These are phyloP conservation scores for Quercus aquifolioides DNA, from an alignment of 306 rosid genomes.

Conservation along the genomic window DNA sequence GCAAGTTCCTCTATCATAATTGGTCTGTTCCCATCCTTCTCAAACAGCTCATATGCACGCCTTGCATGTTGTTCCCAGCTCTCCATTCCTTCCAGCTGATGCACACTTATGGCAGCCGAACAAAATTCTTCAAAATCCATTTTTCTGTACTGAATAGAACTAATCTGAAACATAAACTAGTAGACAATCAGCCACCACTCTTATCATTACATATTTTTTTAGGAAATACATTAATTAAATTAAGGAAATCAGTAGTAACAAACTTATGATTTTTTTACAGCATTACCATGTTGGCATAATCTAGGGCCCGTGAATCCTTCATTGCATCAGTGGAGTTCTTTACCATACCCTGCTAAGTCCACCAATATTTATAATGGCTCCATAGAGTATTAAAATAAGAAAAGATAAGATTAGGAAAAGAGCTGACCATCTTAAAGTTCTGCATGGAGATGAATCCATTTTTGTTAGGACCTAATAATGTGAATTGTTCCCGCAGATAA, in stretches of 20 bases:
- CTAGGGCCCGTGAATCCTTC: conserved; percentile 67
- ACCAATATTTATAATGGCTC: conserved; percentile 18
- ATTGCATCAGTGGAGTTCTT: conserved; percentile 71
- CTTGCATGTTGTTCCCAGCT: conserved; percentile 87
- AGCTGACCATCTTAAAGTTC: conserved; percentile 74
- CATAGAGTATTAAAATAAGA: conserved; percentile 7
- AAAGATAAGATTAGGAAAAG: not conserved
- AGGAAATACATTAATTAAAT: not conserved
- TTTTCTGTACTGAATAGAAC: conserved; percentile 72
- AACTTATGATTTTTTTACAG: not conserved
- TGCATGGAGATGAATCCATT: conserved; percentile 83
- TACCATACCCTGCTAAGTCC: conserved; percentile 53
- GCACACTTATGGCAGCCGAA: conserved; percentile 80
- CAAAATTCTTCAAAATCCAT: conserved; percentile 89
- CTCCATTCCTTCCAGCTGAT: conserved; percentile 78
- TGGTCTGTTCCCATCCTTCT: conserved; percentile 82
- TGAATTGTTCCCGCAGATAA: conserved; percentile 74
- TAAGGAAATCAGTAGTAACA: not conserved
- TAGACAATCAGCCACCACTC: conserved; percentile 3
- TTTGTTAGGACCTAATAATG: conserved; percentile 65
- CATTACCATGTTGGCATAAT: conserved; percentile 67
- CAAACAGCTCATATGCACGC: conserved; percentile 77
- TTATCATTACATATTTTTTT: not conserved
- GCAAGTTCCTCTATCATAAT: conserved; percentile 91
- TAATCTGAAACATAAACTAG: conserved; percentile 51